Conservation (phyloP, 2,329 filamentous ascomycete species). For the Alternaria conjuncta region DNA sequence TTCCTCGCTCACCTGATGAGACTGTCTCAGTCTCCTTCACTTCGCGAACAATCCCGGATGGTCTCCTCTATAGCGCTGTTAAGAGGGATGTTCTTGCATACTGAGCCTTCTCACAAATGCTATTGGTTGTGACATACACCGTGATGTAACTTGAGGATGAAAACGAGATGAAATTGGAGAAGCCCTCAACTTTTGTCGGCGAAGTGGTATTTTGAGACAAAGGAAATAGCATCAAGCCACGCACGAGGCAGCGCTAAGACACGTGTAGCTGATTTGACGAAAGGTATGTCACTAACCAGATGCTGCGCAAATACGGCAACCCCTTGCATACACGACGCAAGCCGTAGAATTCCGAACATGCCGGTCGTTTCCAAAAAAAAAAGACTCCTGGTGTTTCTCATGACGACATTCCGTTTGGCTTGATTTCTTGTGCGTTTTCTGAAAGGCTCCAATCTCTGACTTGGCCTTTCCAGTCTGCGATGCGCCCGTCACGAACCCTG, state of each 20-base stretch:
- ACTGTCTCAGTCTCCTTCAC: neutral
- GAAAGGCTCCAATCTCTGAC: constrained; percentile 74
- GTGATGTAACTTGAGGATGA: neutral
- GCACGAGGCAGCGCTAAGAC: neutral
- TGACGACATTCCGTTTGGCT: neutral
- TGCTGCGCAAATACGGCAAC: neutral
- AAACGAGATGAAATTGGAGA: neutral
- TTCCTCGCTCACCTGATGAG: neutral
- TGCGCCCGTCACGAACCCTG: constrained; percentile 80
- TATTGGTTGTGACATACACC: neutral
- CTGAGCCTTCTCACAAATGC: neutral
- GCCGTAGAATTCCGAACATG: neutral
- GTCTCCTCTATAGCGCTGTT: neutral
- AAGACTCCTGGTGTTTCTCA: neutral
- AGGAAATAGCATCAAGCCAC: constrained; percentile 11
- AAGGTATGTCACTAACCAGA: neutral
- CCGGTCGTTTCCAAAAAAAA: neutral
- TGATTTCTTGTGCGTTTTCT: neutral
- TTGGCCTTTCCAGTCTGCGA: constrained; percentile 94
- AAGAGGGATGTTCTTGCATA: neutral
- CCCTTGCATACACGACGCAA: constrained; percentile 7
- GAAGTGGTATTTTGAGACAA: constrained; percentile 7
- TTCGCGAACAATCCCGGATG: neutral
- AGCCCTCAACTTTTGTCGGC: neutral
- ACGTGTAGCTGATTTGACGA: neutral